Evolutionary conservation across 768 basidiomycete genomes (phyloP).

Genomic region (Mycena sanguinolenta): DNA sequence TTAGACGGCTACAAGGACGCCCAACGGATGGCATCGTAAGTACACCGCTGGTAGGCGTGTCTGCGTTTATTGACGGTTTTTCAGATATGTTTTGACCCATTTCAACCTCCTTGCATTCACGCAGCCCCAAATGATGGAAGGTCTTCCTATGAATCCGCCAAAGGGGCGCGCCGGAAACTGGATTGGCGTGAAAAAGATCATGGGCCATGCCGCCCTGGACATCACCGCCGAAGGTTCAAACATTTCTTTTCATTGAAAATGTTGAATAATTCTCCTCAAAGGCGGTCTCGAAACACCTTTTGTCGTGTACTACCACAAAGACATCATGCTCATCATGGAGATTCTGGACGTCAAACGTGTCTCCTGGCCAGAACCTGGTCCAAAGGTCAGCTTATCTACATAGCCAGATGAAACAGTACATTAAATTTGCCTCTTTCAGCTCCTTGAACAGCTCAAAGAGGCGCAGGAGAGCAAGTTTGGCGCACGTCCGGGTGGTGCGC

Average conservation of each 20-base stretch:
- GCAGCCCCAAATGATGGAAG: conserved; percentile 31
- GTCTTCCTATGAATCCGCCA: conserved; percentile 25
- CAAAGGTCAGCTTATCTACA: conserved; percentile 20
- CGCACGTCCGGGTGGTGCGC: conserved; percentile 25
- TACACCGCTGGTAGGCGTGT: neutral
- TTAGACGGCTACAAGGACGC: conserved; percentile 15
- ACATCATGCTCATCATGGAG: conserved; percentile 34
- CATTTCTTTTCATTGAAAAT: neutral
- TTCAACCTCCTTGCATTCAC: conserved; percentile 38
- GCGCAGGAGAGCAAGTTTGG: conserved; percentile 38
- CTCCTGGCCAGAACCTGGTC: conserved; percentile 35
- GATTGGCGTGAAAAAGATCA: conserved; percentile 38
- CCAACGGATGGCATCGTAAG: conserved; percentile 25
- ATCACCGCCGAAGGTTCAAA: conserved; percentile 37
- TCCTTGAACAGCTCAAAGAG: conserved; percentile 29
- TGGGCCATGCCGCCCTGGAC: conserved; percentile 37
- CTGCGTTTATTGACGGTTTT: neutral
- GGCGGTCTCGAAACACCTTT: conserved; percentile 31
- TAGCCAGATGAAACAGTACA: neutral
- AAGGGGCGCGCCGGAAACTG: conserved; percentile 29
- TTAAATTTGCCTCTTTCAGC: conserved; percentile 7
- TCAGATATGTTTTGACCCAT: conserved; percentile 39
- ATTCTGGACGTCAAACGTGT: conserved; percentile 38
- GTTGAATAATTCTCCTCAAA: neutral
- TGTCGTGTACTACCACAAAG: conserved; percentile 24